Evolutionary conservation across 2,329 filamentous ascomycete species (phyloP).

Genomic region (Malbranchea zuffiana): DNA sequence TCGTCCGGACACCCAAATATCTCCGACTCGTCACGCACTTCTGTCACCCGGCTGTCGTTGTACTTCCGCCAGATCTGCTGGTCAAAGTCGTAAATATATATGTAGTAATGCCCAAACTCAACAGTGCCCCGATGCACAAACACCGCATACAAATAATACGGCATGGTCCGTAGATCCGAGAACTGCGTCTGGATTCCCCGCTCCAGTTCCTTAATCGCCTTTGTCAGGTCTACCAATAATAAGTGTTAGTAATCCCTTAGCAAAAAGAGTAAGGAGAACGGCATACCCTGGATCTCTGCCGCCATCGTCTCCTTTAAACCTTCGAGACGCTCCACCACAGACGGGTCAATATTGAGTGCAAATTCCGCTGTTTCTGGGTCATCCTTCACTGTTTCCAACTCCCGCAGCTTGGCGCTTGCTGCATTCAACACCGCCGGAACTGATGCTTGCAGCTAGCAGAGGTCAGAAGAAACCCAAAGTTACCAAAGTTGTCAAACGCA

Average conservation of each 20-base stretch:
- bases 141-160: slow-evolving; percentile 79
- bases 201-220: slow-evolving; percentile 38
- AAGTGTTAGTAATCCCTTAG: background rate
- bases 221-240: no score
- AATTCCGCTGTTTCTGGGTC: slow-evolving; percentile 24
- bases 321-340: slow-evolving; percentile 35
- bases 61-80: slow-evolving; percentile 78
- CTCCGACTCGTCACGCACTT: slow-evolving; percentile 51
- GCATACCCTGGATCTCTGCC: slow-evolving; percentile 38
- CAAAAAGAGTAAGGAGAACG: background rate
- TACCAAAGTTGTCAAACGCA: background rate
- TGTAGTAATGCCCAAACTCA: slow-evolving; percentile 83
- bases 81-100: slow-evolving; percentile 87
- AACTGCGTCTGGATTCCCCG: slow-evolving; percentile 49
- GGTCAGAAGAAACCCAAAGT: background rate
- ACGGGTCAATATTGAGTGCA: slow-evolving; percentile 34
- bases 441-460: slow-evolving; percentile 16
- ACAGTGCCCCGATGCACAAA: slow-evolving; percentile 71
- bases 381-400: slow-evolving; percentile 32
- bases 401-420: slow-evolving; percentile 35
- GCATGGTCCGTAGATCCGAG: slow-evolving; percentile 50
- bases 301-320: slow-evolving; percentile 36
- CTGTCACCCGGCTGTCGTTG: slow-evolving; percentile 75
- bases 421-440: slow-evolving; percentile 25
- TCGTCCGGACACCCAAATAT: slow-evolving; percentile 59